Base-by-base conservation (phyloP, 2,329 filamentous ascomycete species). In the Lithohypha guttulata region DNA sequence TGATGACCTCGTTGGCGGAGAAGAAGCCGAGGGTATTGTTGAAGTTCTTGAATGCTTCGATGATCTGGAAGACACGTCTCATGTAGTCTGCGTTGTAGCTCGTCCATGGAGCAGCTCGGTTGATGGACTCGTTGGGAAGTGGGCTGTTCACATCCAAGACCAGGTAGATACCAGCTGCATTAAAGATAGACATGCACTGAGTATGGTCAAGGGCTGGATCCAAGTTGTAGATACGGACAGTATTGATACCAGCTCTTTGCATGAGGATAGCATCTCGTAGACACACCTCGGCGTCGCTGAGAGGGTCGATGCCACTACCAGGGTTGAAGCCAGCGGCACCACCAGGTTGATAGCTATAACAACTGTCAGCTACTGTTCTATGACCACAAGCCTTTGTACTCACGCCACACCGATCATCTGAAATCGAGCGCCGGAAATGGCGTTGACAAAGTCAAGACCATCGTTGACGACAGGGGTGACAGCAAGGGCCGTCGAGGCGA, bases 11-110 rank as follows among this genome's bases (percentile, higher is more conserved):
- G 53, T 82, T 15, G 23, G 73, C 77, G 19, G 73, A 66, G 55
- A 82, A 79, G 65, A 81, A 81, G 26, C 69, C 77, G 18, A 81
- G 63, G 2, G 70, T 70, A 58, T 81, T 81, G 41, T 75, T 73
- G 58, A 75, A 81, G 50, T 65, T 59, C 56, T 78, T 79, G 66
- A 81, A 81, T 4, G 71, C 72, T 56, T 81, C 76, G 25, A 81
- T 70, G 25, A 80, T 66, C 43, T 67, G 65, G 52, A 79, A 80
- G 47, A 76, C 68, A 48, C 75, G 71, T 41, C 61, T 57, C 41
- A 77, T 64, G 53, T 78, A 78, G 34, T 58, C 63, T 26, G 57
- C 57, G 45, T 65, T 68, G 62, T 79, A 79, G 19, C 68, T 70
- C 27, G 62, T 63, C 54, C 59, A 62, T 9, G 76, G 74, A 41